A percentile compares a stretch with the other conserved stretches of the same genome.
These are phyloP conservation scores for Aspergillus sclerotioniger DNA, from an alignment of 495 filamentous ascomycete species.

Conservation along the genomic window DNA sequence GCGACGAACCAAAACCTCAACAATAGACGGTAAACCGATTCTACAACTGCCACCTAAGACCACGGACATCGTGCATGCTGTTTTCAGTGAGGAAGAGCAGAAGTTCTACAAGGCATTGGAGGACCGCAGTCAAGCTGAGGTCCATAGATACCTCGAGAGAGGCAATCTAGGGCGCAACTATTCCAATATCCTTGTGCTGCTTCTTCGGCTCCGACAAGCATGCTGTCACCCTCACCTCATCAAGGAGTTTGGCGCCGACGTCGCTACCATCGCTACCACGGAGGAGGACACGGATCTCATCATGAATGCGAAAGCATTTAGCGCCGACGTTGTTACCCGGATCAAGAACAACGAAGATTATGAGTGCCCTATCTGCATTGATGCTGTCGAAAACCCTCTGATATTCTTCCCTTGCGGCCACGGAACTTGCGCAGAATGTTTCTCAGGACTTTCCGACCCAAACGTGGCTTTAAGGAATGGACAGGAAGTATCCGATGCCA, in stretches of 20 bases:
- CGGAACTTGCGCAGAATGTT: conserved; percentile 74
- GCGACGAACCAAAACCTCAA: conserved; percentile 78
- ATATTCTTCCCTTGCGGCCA: conserved; percentile 89
- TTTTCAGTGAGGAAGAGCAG: conserved; percentile 72
- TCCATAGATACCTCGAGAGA: conserved; percentile 74
- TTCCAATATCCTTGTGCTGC: conserved; percentile 76
- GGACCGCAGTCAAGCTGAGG: conserved; percentile 59
- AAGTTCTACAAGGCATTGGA: conserved; percentile 74
- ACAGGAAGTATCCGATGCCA: conserved; percentile 53
- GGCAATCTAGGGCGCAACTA: conserved; percentile 77
- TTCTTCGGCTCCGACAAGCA: conserved; percentile 81
- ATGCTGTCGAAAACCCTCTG: conserved; percentile 68
- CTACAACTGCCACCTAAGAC: conserved; percentile 69
- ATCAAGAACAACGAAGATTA: conserved; percentile 61
- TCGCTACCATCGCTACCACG: conserved; percentile 46
- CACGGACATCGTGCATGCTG: conserved; percentile 61
- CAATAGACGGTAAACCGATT: conserved; percentile 84
- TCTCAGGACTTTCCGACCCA: conserved; percentile 68
- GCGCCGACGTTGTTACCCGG: conserved; percentile 59
- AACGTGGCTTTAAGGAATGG: conserved; percentile 53
- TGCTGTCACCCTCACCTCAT: conserved; percentile 95
- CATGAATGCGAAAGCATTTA: conserved; percentile 63
- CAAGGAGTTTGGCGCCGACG: conserved; percentile 61
- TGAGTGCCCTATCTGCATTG: conserved; percentile 79
- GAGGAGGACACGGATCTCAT: conserved; percentile 62